Percentiles rank a stretch among this genome's conserved stretches.
Conservation (phyloP, 2,329 filamentous ascomycete genomes). For the Penicillium sp. region DNA sequence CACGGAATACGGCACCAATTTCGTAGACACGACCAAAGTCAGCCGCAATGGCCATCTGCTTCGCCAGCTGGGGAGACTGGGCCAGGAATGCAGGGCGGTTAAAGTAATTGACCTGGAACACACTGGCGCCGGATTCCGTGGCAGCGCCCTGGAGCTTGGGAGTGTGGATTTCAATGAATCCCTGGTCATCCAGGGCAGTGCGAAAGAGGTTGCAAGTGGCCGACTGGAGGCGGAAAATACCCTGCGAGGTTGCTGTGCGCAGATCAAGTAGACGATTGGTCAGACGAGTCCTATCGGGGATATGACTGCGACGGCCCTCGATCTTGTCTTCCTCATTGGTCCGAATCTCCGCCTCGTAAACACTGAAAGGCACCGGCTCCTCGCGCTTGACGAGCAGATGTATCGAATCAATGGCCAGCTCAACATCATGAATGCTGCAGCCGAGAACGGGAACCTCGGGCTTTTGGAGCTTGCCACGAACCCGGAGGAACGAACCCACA, state of each 20-base stretch:
- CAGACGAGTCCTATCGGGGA: constrained; percentile 71
- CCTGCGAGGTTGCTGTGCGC: constrained; percentile 80
- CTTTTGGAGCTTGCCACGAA: constrained; percentile 70
- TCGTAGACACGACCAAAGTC: constrained; percentile 91
- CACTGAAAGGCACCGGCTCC: constrained; percentile 66
- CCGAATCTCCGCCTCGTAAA: constrained; percentile 67
- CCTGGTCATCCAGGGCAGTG: constrained; percentile 67
- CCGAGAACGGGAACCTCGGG: constrained; percentile 74
- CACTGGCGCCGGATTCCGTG: constrained; percentile 86
- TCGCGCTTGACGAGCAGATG: constrained; percentile 62
- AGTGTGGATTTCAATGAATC: constrained; percentile 91
- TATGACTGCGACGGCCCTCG: constrained; percentile 59
- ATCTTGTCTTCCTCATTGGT: constrained; percentile 57
- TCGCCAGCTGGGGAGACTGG: constrained; percentile 87
- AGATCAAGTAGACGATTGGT: constrained; percentile 80
- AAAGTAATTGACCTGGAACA: constrained; percentile 93
- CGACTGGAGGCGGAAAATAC: constrained; percentile 83
- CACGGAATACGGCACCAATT: constrained; percentile 85
- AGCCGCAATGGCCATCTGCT: constrained; percentile 88
- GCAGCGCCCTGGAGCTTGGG: constrained; percentile 88
- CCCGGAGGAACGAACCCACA: constrained; percentile 73
- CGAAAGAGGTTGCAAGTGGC: constrained; percentile 80
- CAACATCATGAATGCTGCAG: constrained; percentile 71
- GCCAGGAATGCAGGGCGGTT: constrained; percentile 82
- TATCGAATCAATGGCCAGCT: constrained; percentile 68